Conservation (phyloP, 805 yeast genomes). For the Yarrowia porcina region DNA sequence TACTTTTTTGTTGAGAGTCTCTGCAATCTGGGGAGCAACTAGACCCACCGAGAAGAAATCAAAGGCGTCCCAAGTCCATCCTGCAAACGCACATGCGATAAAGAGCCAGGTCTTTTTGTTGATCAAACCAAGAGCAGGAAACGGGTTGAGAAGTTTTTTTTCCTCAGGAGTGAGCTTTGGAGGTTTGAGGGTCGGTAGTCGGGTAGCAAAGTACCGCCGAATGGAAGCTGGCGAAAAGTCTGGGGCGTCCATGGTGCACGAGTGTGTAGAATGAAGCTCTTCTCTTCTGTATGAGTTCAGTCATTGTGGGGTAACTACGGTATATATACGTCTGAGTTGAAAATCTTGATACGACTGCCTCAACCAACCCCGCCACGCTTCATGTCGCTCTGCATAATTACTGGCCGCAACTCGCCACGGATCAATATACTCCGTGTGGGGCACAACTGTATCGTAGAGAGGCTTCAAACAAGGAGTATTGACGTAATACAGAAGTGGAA, state of each 20-base stretch:
- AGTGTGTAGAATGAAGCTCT: background rate
- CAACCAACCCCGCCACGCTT: background rate
- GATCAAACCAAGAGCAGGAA: constrained; percentile 51
- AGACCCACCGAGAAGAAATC: constrained; percentile 65
- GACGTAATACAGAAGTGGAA: background rate
- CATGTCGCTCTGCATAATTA: background rate
- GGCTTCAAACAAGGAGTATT: background rate
- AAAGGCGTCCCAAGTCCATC: constrained; percentile 72
- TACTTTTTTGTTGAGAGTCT: constrained; percentile 44
- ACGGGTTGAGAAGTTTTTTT: constrained; percentile 50
- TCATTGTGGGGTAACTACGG: too few species aligned
- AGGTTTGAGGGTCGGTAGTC: constrained; percentile 38
- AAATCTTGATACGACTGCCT: background rate
- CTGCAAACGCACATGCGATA: constrained; percentile 56
- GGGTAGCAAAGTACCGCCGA: constrained; percentile 35
- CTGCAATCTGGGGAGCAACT: constrained; percentile 51
- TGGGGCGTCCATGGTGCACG: constrained; percentile 27
- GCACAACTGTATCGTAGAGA: background rate
- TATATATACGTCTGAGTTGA: background rate
- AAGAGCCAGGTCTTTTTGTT: constrained; percentile 57
- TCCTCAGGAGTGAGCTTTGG: constrained; percentile 30
- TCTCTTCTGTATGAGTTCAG: too few species aligned
- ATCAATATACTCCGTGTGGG: constrained; percentile 9
- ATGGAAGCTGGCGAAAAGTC: constrained; percentile 32
- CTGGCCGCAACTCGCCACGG: constrained; percentile 13